phyloP scores from a whole-genome alignment of 345 rosid genomes.

The Melastoma malabathricum region DNA sequence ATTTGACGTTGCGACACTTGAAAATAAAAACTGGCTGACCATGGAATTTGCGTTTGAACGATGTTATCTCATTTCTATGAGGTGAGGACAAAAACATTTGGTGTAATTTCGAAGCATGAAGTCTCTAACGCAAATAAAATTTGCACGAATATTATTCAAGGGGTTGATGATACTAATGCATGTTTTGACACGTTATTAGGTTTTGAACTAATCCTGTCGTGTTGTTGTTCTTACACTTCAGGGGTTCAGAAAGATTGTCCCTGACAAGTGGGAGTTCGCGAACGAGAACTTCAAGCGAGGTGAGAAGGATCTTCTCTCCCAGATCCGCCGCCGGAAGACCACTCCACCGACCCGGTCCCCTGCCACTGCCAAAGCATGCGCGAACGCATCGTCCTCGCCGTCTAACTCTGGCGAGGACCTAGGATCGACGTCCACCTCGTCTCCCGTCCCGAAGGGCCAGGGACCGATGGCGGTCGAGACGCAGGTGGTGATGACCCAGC shows the following conservation, averaged over 20 bases:
- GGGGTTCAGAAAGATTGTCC: constrained; percentile 98
- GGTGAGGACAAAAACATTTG: no score
- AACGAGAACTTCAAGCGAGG: constrained; percentile 89
- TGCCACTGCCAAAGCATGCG: constrained; percentile 41
- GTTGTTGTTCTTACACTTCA: constrained; percentile 13
- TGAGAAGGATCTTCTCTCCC: constrained; percentile 83
- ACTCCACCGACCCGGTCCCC: constrained; percentile 43
- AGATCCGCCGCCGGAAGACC: constrained; percentile 85
- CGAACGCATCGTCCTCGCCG: constrained; percentile 52
- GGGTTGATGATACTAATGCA: no score
- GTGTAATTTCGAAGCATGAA: no score
- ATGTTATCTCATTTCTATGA: no score
- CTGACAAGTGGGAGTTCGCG: constrained; percentile 97
- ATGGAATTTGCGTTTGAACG: no score
- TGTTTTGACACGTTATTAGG: no score
- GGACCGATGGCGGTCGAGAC: constrained; percentile 16
- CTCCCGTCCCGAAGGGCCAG: background rate
- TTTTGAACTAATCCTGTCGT: no score
- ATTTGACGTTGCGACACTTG: no score
- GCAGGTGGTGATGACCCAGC: no score
- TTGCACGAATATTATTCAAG: no score
- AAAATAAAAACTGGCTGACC: no score
- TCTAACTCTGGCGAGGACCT: background rate
- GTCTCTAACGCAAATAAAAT: no score
- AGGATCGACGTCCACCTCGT: background rate